Evolutionary conservation across 306 rosid genomes (phyloP), one percentile per base, ranked within the genome.

Genomic region (Senna siamea): DNA sequence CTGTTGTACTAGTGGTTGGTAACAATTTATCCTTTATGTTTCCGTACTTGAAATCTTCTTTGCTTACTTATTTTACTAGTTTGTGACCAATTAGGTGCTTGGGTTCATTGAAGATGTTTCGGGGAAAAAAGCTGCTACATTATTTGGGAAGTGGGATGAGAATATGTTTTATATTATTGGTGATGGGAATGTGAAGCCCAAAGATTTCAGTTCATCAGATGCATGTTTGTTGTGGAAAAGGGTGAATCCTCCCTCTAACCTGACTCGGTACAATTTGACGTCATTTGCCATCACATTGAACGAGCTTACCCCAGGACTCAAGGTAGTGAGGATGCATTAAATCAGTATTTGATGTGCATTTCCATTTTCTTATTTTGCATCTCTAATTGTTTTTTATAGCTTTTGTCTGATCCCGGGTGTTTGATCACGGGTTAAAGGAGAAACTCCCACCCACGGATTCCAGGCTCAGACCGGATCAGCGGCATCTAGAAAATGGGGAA

Each of bases 391-490:
- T 77, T 85, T 75, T 80, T 80, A 79, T 91, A 84, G 89, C 84
- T 82, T 26, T 79, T 86, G 79, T 89, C 97, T 91, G 90, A 91
- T 94, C 78, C 86, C 38, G 84, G 92, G 88, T 85, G 79, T 94
- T 90, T 94, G 89, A 87, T 92, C 88, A 87, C 89, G 93, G 93
- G 85, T 94, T 89, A 87, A 85, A 94, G 99, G 99, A 88, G 91
- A 94, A 89, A 83, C 99, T 94, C 64, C 99, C 99, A 34, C 95
- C 99, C 76, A 94, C 99, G 71, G 99, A 94, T 87, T 94, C 99
- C 56, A 87, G 99, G 86, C 87, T 92, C 60, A 87, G 99, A 79
- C 99, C 99, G 2, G 99, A 94, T 83, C 99, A 94, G 79, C 93
- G 99, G 71, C 93, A 88, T 83, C 80, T 94, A 68, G 99, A 94